phyloP scores from a whole-genome alignment of 2,329 filamentous ascomycete genomes.

The Chaetomium olivaceum region DNA sequence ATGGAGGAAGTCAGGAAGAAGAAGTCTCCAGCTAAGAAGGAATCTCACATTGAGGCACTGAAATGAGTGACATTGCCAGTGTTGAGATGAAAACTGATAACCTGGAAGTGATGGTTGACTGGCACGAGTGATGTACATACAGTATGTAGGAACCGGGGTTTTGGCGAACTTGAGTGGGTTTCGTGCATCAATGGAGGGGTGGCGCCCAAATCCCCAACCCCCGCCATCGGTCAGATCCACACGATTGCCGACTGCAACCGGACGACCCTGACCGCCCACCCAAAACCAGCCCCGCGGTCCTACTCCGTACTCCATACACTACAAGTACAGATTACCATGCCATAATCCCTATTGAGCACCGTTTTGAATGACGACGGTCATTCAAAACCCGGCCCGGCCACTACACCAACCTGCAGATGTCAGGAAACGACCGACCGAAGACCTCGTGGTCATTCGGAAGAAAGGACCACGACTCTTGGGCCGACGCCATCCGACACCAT shows the following conservation, averaged over 20 bases:
- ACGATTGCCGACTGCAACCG: conserved; percentile 13
- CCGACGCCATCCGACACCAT: conserved; percentile 53
- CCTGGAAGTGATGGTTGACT: too few species aligned
- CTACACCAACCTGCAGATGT: conserved; percentile 8
- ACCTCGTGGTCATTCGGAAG: conserved; percentile 19
- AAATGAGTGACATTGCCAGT: too few species aligned
- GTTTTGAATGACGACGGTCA: conserved; percentile 21
- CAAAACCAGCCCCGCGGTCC: not conserved
- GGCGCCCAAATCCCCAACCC: too few species aligned
- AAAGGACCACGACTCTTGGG: conserved; percentile 42
- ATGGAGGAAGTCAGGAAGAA: too few species aligned
- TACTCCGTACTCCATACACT: not conserved
- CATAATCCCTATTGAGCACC: conserved; percentile 25
- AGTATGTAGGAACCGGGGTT: too few species aligned
- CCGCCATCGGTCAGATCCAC: not conserved
- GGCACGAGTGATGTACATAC: too few species aligned
- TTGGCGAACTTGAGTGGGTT: too few species aligned
- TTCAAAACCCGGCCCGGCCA: not conserved
- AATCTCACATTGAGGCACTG: too few species aligned
- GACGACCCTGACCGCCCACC: not conserved
- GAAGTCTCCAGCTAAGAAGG: too few species aligned
- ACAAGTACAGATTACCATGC: conserved; percentile 22
- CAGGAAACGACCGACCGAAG: conserved; percentile 6
- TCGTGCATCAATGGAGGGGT: too few species aligned
- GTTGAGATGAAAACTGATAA: too few species aligned